Conservation (phyloP, 176 grass and related monocot genomes). For the Luzula sylvatica region DNA sequence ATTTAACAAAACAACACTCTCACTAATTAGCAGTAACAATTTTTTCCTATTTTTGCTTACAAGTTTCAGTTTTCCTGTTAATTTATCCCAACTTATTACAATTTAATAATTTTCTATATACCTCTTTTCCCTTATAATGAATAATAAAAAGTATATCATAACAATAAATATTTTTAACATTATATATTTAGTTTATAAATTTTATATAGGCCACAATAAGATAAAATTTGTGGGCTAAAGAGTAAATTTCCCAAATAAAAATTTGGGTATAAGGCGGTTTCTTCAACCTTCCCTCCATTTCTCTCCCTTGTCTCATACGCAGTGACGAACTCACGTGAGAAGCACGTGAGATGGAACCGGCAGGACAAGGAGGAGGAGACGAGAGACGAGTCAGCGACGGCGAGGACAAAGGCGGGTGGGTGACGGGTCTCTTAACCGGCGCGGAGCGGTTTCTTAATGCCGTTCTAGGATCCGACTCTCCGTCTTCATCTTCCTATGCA, state of each 20-base stretch:
- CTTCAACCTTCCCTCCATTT: neutral
- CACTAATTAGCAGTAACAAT: no score
- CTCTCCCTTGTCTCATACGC: conserved; percentile 17
- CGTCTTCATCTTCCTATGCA: conserved; percentile 24
- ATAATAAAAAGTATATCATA: no score
- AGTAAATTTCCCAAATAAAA: conserved; percentile 5
- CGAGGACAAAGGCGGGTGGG: conserved; percentile 27
- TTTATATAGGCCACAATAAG: no score
- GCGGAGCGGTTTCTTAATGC: conserved; percentile 52
- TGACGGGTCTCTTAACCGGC: conserved; percentile 48
- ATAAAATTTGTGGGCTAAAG: no score
- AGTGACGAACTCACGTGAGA: neutral
- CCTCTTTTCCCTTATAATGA: no score
- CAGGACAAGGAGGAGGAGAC: conserved; percentile 10
- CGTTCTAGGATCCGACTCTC: conserved; percentile 45
- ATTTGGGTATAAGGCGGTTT: conserved; percentile 2
- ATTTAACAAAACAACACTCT: no score
- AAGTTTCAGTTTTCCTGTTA: no score
- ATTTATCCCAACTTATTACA: no score
- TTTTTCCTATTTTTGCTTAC: no score
- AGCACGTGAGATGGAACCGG: conserved; percentile 4
- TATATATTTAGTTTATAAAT: no score
- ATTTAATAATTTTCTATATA: no score
- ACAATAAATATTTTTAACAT: no score
- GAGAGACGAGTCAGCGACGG: neutral